Conservation (phyloP, 495 filamentous ascomycete genomes). For the Trichoderma parareesei region DNA sequence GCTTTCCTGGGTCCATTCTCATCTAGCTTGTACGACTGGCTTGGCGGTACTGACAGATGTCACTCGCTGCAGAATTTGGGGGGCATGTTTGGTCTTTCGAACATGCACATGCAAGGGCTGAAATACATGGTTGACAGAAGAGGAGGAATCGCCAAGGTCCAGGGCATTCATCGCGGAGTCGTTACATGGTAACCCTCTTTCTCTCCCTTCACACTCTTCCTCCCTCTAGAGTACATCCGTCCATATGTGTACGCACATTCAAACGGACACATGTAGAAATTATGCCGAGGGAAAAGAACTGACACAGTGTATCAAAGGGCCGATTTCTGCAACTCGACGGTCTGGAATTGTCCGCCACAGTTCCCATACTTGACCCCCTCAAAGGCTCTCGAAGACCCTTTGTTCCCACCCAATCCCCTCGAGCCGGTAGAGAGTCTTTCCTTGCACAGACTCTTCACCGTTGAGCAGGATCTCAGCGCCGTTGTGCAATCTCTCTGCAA, state of each 20-base stretch:
- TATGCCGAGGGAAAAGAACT: not conserved
- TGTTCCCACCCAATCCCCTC: too few relatives aligned
- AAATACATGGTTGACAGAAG: not conserved
- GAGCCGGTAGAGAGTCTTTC: not conserved
- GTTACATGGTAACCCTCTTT: not conserved
- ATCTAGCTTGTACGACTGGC: not conserved
- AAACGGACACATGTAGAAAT: not conserved
- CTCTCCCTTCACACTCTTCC: not conserved
- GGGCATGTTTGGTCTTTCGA: not conserved
- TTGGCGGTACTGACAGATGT: not conserved
- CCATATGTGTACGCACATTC: too few relatives aligned
- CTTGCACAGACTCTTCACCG: not conserved
- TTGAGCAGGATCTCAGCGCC: not conserved
- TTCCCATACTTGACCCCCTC: not conserved
- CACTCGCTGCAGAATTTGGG: not conserved
- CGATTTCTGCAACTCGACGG: not conserved
- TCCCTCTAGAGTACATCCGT: not conserved
- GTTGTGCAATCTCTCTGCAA: not conserved
- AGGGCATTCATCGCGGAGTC: not conserved
- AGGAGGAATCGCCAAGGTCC: not conserved
- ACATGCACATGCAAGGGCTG: constrained; percentile 2
- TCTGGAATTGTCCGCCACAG: not conserved
- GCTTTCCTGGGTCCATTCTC: not conserved
- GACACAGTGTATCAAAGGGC: not conserved
- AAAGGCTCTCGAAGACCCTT: not conserved